Conservation (phyloP, 495 filamentous ascomycete species). For the Immersiella caudata region DNA sequence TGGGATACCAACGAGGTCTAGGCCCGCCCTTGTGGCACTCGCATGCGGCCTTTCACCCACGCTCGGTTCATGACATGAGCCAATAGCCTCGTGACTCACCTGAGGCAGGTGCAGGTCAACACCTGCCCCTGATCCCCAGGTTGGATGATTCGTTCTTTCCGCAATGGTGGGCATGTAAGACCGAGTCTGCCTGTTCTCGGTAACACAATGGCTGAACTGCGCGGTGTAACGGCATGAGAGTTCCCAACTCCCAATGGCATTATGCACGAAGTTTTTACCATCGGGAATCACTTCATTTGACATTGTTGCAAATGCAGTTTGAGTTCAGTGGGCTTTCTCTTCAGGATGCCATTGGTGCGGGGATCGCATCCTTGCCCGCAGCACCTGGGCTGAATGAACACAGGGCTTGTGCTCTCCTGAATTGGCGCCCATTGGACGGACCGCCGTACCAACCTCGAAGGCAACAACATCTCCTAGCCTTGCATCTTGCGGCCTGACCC, state of each 20-base stretch:
- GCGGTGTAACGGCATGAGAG: neutral
- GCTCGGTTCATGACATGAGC: neutral
- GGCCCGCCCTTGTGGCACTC: neutral
- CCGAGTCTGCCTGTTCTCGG: neutral
- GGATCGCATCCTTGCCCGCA: neutral
- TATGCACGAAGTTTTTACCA: neutral
- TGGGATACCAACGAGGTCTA: neutral
- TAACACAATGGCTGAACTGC: neutral
- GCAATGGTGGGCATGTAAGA: neutral
- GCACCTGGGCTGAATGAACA: neutral
- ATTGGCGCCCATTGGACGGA: neutral
- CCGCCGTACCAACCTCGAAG: neutral
- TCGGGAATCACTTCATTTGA: neutral
- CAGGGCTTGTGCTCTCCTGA: neutral
- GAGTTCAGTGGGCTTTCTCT: neutral
- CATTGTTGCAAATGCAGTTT: neutral
- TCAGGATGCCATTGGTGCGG: neutral
- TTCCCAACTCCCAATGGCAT: neutral
- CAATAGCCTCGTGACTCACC: neutral
- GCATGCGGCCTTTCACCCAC: neutral
- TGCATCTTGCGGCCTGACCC: constrained; percentile 3
- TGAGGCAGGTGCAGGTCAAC: neutral
- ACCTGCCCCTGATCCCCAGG: neutral
- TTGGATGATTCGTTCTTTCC: neutral
- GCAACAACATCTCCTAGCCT: neutral